Evolutionary conservation across 306 rosid species (phyloP), one percentile per base, ranked within the genome.

Genomic region (Lathyrus tuberosus): DNA sequence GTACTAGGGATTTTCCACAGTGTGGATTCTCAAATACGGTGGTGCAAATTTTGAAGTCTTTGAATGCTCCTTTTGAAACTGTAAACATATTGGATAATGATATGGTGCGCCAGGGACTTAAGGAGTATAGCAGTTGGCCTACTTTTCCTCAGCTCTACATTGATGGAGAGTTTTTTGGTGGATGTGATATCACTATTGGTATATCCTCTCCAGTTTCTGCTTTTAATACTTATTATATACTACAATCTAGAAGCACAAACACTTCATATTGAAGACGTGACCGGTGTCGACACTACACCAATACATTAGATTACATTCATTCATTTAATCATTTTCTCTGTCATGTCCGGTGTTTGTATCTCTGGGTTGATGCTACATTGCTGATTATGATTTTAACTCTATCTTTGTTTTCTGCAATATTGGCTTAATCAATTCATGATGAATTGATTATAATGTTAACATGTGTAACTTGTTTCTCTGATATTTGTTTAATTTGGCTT

Each of bases 161-260:
- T 41, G 99, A 91, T 3, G 99, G 99, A 80, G 97, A 94, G 84
- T 94, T 94, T 74, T 88, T 94, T 64, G 99, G 99, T 70, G 99
- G 99, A 54, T 91, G 97, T 77, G 99, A 94, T 83, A 91, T 94
- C 82, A 89, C 99, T 69, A 84, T 94, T 41, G 99, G 99, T 94
- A 83, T 76, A 97, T 74, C 28, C 51, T 28, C 64, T 41, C 13
- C 13, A 26, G 3, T n/a, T 66, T 35, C 22, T 59, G 10, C 2
- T 52, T 52, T 18, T 24, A 2, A 24, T 24, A 24, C 26, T 24
- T 24, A 24, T 24, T 24, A 24, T 24, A 0, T 24, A 24, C 2
- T 24, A 24, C 26, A 24, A 24, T 24, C 26, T 24, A 24, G 26
- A 24, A 13, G 6, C n/a, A 43, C 14, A 1, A 12, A 11, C 46